Percentiles rank a stretch among this genome's conserved stretches.
phyloP scores from a whole-genome alignment of 1,284 basidiomycete species.

The Cryptococcus sp. region DNA sequence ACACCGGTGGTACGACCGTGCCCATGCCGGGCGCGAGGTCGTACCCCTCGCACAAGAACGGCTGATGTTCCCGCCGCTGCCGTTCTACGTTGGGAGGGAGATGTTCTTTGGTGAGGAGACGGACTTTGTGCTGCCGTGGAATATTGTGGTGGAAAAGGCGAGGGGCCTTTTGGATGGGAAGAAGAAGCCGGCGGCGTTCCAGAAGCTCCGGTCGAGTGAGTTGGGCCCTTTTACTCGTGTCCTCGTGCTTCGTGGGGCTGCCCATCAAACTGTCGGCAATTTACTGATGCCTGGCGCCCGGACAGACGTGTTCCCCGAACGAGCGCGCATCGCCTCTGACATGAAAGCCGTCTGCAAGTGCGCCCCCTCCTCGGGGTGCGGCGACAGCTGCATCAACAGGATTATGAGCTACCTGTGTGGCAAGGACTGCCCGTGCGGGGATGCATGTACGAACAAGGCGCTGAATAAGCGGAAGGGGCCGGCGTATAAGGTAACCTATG shows the following conservation, averaged over 20 bases:
- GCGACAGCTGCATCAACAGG: constrained; percentile 52
- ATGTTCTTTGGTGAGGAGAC: constrained; percentile 39
- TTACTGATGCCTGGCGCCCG: constrained; percentile 3
- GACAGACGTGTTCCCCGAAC: constrained; percentile 42
- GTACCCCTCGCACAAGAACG: not conserved
- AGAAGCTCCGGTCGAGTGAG: constrained; percentile 35
- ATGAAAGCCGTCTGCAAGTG: constrained; percentile 48
- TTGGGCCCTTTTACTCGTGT: not conserved
- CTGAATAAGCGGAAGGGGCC: constrained; percentile 39
- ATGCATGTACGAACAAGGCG: constrained; percentile 41
- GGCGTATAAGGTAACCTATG: constrained; percentile 40
- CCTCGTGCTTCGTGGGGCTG: no score
- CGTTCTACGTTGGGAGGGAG: constrained; percentile 35
- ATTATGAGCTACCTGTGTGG: constrained; percentile 53
- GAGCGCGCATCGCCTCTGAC: constrained; percentile 23
- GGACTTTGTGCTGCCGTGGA: constrained; percentile 47
- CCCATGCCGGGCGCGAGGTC: no score
- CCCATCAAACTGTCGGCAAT: no score
- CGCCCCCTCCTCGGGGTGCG: constrained; percentile 42
- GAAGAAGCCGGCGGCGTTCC: constrained; percentile 43
- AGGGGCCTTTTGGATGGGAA: constrained; percentile 45
- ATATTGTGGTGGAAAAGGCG: constrained; percentile 45
- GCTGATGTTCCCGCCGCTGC: constrained; percentile 37
- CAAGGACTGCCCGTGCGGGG: constrained; percentile 50
- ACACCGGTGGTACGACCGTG: no score